Evolutionary conservation across 148 eudicot genomes (phyloP).

Genomic region (Selenicereus undatus): DNA sequence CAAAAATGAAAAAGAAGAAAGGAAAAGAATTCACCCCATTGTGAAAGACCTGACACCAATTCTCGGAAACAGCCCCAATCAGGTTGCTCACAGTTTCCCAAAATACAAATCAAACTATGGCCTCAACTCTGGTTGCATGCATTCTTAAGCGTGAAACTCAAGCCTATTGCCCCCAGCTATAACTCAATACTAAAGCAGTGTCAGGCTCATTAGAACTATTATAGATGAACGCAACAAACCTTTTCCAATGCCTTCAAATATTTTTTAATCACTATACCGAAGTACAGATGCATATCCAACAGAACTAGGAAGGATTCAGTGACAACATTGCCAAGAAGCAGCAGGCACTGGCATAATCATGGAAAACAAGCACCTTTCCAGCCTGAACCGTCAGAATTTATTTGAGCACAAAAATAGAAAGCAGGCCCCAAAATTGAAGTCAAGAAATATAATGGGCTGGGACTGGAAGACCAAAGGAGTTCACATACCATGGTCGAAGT

Average conservation of each 20-base stretch:
- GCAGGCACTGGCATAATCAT: not conserved
- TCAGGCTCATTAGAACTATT: not conserved
- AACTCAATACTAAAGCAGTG: not conserved
- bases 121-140: not conserved
- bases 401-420: not conserved
- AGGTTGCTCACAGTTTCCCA: not conserved
- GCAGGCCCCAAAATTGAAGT: not conserved
- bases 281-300: not conserved
- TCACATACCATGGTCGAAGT: not conserved
- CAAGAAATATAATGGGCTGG: not conserved
- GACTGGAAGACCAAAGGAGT: not conserved
- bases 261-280: not conserved
- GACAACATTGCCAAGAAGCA: not conserved
- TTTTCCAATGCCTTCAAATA: not conserved
- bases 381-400: not conserved
- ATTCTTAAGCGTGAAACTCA: not conserved
- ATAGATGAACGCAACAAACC: not conserved
- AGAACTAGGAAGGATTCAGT: not conserved
- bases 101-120: not conserved
- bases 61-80: too few relatives aligned
- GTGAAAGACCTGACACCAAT: not conserved
- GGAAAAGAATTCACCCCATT: not conserved
- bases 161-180: not conserved
- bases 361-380: not conserved
- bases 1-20: not conserved